Conservation (phyloP, 2,329 filamentous ascomycete species). For the Polytolypa hystricis region DNA sequence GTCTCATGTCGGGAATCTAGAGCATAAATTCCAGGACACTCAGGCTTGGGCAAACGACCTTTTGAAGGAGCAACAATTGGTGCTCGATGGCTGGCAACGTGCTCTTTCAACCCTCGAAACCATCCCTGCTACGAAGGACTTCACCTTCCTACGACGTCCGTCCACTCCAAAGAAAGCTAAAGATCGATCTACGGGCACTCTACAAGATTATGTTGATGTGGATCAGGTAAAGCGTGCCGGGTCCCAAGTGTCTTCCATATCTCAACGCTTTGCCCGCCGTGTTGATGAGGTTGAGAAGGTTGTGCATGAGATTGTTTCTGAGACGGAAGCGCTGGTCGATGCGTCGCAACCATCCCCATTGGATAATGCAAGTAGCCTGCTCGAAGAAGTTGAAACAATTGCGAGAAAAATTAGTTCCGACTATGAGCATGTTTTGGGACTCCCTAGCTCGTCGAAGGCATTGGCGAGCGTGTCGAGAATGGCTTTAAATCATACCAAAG, state of each 20-base stretch:
- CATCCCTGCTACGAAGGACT: conserved; percentile 34
- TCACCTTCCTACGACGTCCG: conserved; percentile 30
- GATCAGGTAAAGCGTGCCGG: conserved; percentile 64
- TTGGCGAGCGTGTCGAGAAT: conserved; percentile 52
- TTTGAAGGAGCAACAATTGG: conserved; percentile 32
- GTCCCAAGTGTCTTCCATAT: conserved; percentile 47
- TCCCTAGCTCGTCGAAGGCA: conserved; percentile 55
- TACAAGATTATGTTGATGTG: conserved; percentile 66
- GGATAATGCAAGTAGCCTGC: conserved; percentile 55
- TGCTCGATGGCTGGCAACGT: conserved; percentile 34
- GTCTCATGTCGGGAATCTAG: conserved; percentile 35
- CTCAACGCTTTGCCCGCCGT: conserved; percentile 49
- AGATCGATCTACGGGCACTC: conserved; percentile 42
- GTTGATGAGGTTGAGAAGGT: conserved; percentile 51
- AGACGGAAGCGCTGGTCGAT: conserved; percentile 33
- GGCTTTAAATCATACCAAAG: conserved; percentile 52
- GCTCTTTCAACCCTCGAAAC: conserved; percentile 27
- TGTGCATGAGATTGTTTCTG: conserved; percentile 49
- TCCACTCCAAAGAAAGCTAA: conserved; percentile 33
- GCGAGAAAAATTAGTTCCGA: conserved; percentile 80
- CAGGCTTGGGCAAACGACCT: conserved; percentile 36
- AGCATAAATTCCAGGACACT: conserved; percentile 36
- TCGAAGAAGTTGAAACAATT: conserved; percentile 77
- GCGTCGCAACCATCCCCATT: conserved; percentile 41
- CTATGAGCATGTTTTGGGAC: conserved; percentile 62